phyloP scores from a whole-genome alignment of 345 rosid species.

The Streptanthus diversifolius region DNA sequence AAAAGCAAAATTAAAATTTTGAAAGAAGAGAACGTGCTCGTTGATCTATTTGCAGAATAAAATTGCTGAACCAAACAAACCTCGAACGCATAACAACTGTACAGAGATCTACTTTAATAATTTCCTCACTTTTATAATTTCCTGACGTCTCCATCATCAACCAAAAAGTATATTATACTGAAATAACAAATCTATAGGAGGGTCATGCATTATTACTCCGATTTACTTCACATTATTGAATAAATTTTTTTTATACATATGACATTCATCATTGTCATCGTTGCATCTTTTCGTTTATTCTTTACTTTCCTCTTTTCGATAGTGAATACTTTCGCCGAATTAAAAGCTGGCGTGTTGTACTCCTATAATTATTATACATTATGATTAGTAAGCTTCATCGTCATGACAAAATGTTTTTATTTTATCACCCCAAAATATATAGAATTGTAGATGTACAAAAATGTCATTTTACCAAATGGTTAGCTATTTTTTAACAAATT shows the following conservation, averaged over 20 bases:
- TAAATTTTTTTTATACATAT: background rate
- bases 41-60: background rate
- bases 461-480: background rate
- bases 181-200: background rate
- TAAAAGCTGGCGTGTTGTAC: background rate
- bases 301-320: background rate
- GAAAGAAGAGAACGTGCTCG: background rate
- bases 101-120: background rate
- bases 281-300: background rate
- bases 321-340: background rate
- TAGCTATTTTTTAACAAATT: background rate
- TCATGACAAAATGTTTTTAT: background rate
- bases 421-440: background rate
- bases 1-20: background rate
- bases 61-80: background rate
- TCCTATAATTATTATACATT: background rate
- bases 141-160: background rate
- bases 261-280: conserved; percentile 1
- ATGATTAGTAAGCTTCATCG: background rate
- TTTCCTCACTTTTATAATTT: background rate
- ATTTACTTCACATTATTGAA: background rate
- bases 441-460: background rate
- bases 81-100: background rate
- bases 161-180: background rate
- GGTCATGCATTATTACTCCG: background rate